Conservation (phyloP, 139 green algal genomes). For the Micractinium conductrix region DNA sequence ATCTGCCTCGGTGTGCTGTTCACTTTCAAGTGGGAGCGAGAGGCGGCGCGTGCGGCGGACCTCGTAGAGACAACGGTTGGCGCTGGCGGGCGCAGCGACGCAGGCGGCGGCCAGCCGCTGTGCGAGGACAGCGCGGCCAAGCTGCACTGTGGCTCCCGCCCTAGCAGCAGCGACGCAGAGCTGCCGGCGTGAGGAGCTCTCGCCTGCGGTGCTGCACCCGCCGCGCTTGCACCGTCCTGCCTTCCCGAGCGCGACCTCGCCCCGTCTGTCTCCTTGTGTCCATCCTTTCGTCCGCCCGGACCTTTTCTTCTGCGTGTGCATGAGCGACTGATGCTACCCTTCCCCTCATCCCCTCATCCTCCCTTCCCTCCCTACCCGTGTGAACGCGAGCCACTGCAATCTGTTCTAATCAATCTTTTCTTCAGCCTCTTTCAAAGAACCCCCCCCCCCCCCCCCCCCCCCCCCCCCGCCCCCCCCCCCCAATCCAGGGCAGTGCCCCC, state of each 20-base stretch:
- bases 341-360: no score
- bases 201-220: background rate
- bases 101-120: background rate
- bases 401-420: no score
- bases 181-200: background rate
- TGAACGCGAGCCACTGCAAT: no score
- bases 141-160: background rate
- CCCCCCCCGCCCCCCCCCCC: no score
- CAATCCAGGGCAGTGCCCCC: no score
- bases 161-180: background rate
- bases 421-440: no score
- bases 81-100: background rate
- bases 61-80: background rate
- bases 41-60: background rate
- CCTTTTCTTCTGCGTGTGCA: background rate
- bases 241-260: background rate
- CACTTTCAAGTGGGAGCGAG: constrained; percentile 13
- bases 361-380: no score
- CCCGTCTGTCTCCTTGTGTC: background rate
- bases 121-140: background rate
- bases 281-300: no score
- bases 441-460: no score
- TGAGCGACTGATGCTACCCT: no score
- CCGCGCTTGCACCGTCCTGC: no score
- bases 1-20: constrained; percentile 1